Conservation (phyloP, 495 filamentous ascomycete genomes). For the Cladorrhinum samala region DNA sequence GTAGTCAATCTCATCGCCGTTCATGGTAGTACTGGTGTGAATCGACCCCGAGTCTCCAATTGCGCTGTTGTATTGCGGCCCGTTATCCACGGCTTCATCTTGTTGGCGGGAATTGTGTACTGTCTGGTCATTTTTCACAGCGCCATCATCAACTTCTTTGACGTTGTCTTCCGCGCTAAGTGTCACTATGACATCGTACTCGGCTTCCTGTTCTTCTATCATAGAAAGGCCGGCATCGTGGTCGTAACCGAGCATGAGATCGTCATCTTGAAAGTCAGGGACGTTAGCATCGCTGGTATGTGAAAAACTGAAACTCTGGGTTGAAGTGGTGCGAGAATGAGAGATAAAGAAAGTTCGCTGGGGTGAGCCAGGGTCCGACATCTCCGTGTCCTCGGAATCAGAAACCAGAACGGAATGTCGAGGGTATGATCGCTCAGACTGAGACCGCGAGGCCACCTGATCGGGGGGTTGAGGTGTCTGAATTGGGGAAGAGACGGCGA, state of each 20-base stretch:
- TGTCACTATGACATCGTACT: neutral
- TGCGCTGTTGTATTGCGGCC: too few species aligned
- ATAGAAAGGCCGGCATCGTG: constrained; percentile 4
- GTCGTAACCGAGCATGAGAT: constrained; percentile 12
- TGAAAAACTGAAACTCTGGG: constrained; percentile 13
- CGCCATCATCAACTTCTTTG: too few species aligned
- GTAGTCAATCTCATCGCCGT: constrained; percentile 45
- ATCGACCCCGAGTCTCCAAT: constrained; percentile 12
- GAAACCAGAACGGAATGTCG: neutral
- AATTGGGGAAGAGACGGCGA: too few species aligned
- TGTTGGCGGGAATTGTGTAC: too few species aligned
- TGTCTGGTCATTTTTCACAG: too few species aligned
- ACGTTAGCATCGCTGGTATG: constrained; percentile 16
- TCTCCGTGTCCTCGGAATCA: neutral
- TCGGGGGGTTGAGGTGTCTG: too few species aligned
- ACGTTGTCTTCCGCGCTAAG: neutral
- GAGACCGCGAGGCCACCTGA: too few species aligned
- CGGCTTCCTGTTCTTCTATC: constrained; percentile 7
- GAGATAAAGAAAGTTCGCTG: constrained; percentile 5
- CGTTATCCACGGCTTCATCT: too few species aligned
- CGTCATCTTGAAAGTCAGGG: constrained; percentile 15
- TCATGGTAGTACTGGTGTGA: constrained; percentile 37
- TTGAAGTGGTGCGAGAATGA: constrained; percentile 10
- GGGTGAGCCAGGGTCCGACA: neutral
- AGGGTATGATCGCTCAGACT: too few species aligned